phyloP scores from a whole-genome alignment of 2,329 filamentous ascomycete species.

The Exophiala alcalophila region DNA sequence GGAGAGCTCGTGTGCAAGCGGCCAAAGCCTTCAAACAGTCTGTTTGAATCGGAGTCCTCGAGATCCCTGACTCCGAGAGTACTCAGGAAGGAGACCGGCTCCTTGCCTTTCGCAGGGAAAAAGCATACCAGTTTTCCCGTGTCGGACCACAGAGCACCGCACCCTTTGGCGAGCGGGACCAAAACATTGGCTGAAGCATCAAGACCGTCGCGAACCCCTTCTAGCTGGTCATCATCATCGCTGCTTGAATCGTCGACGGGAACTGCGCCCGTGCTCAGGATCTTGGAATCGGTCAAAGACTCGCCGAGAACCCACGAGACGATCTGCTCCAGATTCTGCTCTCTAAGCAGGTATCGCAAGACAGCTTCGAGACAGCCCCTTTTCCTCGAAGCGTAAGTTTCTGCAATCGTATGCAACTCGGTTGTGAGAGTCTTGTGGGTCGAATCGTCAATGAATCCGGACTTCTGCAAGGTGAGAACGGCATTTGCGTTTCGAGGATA shows the following conservation, averaged over 20 bases:
- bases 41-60: slow-evolving; percentile 48
- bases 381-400: slow-evolving; percentile 52
- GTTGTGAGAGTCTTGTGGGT: slow-evolving; percentile 49
- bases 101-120: slow-evolving; percentile 53
- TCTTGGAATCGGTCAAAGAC: slow-evolving; percentile 53
- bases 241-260: slow-evolving; percentile 79
- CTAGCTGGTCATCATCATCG: slow-evolving; percentile 60
- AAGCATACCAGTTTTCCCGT: slow-evolving; percentile 59
- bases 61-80: slow-evolving; percentile 49
- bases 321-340: slow-evolving; percentile 57
- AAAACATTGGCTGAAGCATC: slow-evolving; percentile 56
- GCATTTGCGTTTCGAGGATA: slow-evolving; percentile 55
- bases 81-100: slow-evolving; percentile 50
- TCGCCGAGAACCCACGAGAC: slow-evolving; percentile 54
- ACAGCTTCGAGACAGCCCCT: slow-evolving; percentile 60
- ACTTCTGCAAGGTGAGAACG: slow-evolving; percentile 56
- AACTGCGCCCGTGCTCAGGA: slow-evolving; percentile 44
- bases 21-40: slow-evolving; percentile 63
- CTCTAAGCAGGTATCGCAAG: slow-evolving; percentile 60
- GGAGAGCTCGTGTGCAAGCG: slow-evolving; percentile 54
- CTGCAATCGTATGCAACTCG: slow-evolving; percentile 55
- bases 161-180: slow-evolving; percentile 60
- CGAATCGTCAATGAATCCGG: slow-evolving; percentile 53
- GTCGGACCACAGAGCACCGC: slow-evolving; percentile 56
- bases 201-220: slow-evolving; percentile 28